Evolutionary conservation across 2,329 filamentous ascomycete genomes (phyloP), one percentile per base, ranked within the genome.

Genomic region (Xylariaceae sp.): DNA sequence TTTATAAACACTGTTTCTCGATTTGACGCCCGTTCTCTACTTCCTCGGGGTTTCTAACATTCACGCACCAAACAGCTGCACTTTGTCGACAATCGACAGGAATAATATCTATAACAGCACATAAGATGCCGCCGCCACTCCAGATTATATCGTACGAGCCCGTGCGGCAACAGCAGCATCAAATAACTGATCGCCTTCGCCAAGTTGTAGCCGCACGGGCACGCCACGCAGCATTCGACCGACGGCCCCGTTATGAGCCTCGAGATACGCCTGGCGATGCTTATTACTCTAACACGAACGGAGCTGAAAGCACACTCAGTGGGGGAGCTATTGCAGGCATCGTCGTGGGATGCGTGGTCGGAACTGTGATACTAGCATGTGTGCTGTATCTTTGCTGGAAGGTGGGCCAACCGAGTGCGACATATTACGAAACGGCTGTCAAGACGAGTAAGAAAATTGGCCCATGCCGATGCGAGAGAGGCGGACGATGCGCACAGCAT

Each of bases 351-450:
- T 50, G 50, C 36, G 3, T 47, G 6, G 12, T 51, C 15, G 50
- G 50, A 17, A 19, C 36, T 15, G 44, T 17, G 17, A 11, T 53
- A 6, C 32, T 51, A 11, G 3, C 33, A 11, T 32, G 39, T 39
- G 22, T 51, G 17, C 27, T 55, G 6, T 49, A 53, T 39, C 45
- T 11, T 11, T 53, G 42, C 18, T 53, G 53, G 47, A 40, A 42
- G 43, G n/a, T 45, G 7, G 32, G 47, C 14, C 30, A 15, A n/a
- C 53, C 53, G 10, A 22, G 36, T 2, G 40, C 46, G 19, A 48
- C 47, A n/a, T 55, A 55, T 43, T 50, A 50, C 47, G 49, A 55
- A 39, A 39, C 18, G 14, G 53, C 49, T 9, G 15, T 50, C 12
- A 15, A 44, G 14, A 31, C 32, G 5, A 27, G 33, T 7, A 42